phyloP scores from a whole-genome alignment of 2,329 filamentous ascomycete genomes.

The Colletotrichum destructivum region DNA sequence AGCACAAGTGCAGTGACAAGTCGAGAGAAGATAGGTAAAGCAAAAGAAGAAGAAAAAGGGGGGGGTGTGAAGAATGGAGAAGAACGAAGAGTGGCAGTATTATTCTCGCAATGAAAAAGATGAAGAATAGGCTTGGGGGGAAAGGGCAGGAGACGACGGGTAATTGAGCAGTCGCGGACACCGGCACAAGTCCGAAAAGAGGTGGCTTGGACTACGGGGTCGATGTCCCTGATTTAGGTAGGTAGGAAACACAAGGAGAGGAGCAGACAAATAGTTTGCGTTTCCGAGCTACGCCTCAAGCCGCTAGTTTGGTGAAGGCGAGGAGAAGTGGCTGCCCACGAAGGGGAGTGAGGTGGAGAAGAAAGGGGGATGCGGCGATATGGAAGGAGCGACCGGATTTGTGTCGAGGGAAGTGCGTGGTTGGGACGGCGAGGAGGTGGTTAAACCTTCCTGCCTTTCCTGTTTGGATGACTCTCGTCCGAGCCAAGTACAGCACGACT shows the following conservation, averaged over 20 bases:
- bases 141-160: not conserved
- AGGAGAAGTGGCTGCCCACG: conserved; percentile 16
- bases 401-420: not conserved
- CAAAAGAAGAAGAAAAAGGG: not conserved
- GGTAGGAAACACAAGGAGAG: conserved; percentile 12
- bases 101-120: conserved; percentile 15
- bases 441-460: not conserved
- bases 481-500: conserved; percentile 5
- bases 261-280: conserved; percentile 29
- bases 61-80: not conserved
- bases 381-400: not conserved
- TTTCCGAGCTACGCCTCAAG: conserved; percentile 34
- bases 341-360: not conserved
- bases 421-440: not conserved
- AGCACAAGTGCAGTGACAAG: not conserved
- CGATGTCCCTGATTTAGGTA: conserved; percentile 26
- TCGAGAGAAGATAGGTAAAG: not conserved
- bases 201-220: conserved; percentile 35
- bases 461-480: conserved; percentile 18
- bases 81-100: conserved; percentile 10
- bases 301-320: conserved; percentile 24
- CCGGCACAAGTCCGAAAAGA: conserved; percentile 16
- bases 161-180: conserved; percentile 18
- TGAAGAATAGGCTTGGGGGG: conserved; percentile 2
- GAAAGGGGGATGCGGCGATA: conserved; percentile 9